Evolutionary conservation across 2,329 filamentous ascomycete genomes (phyloP).

Genomic region (Colletotrichum tabaci): DNA sequence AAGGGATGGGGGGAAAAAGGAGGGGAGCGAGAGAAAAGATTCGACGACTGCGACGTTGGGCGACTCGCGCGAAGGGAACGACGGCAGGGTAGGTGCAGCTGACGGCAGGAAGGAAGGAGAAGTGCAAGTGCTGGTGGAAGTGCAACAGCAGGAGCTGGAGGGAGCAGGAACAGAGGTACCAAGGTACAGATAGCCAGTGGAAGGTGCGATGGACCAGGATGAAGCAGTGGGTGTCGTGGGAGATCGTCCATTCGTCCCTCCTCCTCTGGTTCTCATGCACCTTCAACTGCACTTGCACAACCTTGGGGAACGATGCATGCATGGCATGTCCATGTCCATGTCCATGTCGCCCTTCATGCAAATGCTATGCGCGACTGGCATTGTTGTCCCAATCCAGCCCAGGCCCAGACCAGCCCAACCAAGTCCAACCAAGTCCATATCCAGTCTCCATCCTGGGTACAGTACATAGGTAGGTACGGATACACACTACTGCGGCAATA

Average conservation of each 20-base stretch:
- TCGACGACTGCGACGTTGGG: constrained; percentile 17
- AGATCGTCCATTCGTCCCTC: not conserved
- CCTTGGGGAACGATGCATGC: not conserved
- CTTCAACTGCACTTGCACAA: not conserved
- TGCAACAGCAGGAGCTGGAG: not conserved
- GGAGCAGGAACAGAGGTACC: not conserved
- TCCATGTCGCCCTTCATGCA: not conserved
- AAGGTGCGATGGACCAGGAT: not conserved
- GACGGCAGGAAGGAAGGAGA: not conserved
- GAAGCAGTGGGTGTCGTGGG: not conserved
- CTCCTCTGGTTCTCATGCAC: too few species aligned
- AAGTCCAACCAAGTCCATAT: not conserved
- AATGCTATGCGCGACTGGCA: not conserved
- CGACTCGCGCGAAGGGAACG: constrained; percentile 15
- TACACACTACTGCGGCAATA: too few species aligned
- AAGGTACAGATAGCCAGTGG: too few species aligned
- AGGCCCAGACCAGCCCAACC: too few species aligned
- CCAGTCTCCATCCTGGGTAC: too few species aligned
- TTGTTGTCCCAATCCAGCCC: not conserved
- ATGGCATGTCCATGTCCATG: not conserved
- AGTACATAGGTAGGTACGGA: too few species aligned
- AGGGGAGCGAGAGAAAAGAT: not conserved
- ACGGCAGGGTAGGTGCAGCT: not conserved
- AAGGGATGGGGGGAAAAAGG: not conserved
- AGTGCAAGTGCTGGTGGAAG: not conserved